Evolutionary conservation across 352 stramenopile species (phyloP), one percentile per base, ranked within the genome.

Genomic region (Pythium rhizo-oryzae): DNA sequence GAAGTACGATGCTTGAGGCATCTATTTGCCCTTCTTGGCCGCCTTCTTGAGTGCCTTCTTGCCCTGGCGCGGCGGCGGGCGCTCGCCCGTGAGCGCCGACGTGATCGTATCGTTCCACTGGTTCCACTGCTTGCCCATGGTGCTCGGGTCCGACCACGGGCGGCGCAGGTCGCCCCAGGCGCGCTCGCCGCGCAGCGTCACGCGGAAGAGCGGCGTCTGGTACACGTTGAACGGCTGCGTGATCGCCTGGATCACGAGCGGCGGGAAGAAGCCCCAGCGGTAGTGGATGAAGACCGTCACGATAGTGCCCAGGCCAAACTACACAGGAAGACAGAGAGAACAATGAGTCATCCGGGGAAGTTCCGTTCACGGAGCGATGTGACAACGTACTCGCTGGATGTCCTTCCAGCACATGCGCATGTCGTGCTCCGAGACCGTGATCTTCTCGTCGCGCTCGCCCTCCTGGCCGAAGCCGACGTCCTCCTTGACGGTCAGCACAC

Each of bases 31-130:
- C 76, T 92, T 92, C 65, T 69, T 71, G 5, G 65, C 68, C 7
- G 74, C 73, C 71, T 90, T 92, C 81, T 92, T 92, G 55, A 71
- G 70, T 6, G 81, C 79, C 68, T 91, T 92, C 78, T 92, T 91
- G 74, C 74, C 85, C 61, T 75, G 59, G 49, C 82, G 83, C 49
- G 72, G 73, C 21, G 66, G 56, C 18, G 58, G 19, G 13, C 66
- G 44, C 58, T 95, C 85, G 33, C 85, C 85, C 25, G 71, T 75
- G 12, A 95, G 70, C 30, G 84, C 85, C 15, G 77, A 80, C 75
- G 80, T 74, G 72, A 95, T 87, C 56, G 87, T 95, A 69, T 91
- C 81, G 70, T 90, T 95, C 84, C 85, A 95, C 49, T 76, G 75
- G 53, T 83, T 87, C 56, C 84, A 90, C 70, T 92, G 85, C 60